These are phyloP conservation scores for Moniliophthora roreri DNA, from an alignment of 1,284 basidiomycete species.

Conservation along the genomic window DNA sequence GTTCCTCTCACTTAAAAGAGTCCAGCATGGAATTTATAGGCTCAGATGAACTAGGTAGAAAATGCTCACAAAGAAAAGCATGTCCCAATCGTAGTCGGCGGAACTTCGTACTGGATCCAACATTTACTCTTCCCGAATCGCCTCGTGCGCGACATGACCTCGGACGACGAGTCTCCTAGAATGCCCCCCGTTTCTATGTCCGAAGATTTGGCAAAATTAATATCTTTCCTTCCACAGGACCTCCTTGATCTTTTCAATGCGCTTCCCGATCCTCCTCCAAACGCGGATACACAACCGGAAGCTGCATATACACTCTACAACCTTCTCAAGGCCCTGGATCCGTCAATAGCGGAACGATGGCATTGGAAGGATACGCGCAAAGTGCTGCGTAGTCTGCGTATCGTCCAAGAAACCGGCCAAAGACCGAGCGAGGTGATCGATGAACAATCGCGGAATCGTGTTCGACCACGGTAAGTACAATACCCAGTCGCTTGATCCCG, in stretches of 20 bases:
- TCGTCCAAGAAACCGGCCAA: constrained; percentile 75
- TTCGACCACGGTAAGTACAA: constrained; percentile 47
- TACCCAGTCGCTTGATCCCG: not conserved
- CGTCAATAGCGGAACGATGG: constrained; percentile 80
- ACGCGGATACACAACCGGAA: constrained; percentile 50
- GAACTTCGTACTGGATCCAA: constrained; percentile 97
- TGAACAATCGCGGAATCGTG: constrained; percentile 53
- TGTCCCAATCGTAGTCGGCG: constrained; percentile 90
- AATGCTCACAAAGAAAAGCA: constrained; percentile 60
- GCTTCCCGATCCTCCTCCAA: constrained; percentile 35
- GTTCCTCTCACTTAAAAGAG: constrained; percentile 25
- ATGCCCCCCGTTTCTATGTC: constrained; percentile 13
- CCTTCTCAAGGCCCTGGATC: constrained; percentile 75
- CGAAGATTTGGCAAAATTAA: constrained; percentile 11
- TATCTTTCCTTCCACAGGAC: constrained; percentile 12
- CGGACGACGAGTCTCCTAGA: not conserved
- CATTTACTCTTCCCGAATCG: constrained; percentile 84
- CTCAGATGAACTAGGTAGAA: constrained; percentile 74
- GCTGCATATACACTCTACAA: constrained; percentile 62
- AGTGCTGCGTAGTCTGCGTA: constrained; percentile 77
- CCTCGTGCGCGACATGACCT: constrained; percentile 33
- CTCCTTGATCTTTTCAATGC: constrained; percentile 13
- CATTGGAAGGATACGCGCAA: constrained; percentile 96
- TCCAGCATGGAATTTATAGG: constrained; percentile 1
- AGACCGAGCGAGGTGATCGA: constrained; percentile 69